Evolutionary conservation across 176 grass and related monocot genomes (phyloP), one percentile per base, ranked within the genome.

Genomic region (Raddia distichophylla): DNA sequence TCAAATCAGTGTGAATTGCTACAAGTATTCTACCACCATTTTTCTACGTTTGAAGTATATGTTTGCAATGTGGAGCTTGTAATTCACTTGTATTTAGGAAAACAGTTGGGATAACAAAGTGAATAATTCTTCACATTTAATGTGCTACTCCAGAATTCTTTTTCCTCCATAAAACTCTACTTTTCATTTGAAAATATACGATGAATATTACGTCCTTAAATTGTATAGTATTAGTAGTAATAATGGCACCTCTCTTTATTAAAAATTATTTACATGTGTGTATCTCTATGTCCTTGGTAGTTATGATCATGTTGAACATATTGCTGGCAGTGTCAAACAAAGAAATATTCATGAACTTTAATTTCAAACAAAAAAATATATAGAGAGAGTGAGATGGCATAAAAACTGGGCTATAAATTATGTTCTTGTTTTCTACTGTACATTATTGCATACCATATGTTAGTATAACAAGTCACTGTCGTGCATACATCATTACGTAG

Each of bases 231-330:
- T 58, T 32, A 32, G 10, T 20, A 9, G 57, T 27, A 19, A 43
- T 22, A n/a, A 19, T 73, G n/a, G 17, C 34, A 74, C 52, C 16
- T 20, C 52, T 42, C 17, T 19, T 73, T 73, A 19, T 17, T 57
- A 74, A 74, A 75, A 74, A 60, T 5, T 45, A 76, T 9, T 76
- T n/a, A 47, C 45, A 1, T 76, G n/a, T 7, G n/a, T n/a, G 9
- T 22, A 12, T 61, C 32, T 7, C 17, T 16, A 6, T 58, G 19
- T 58, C 18, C 18, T 58, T 2, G 19, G 18, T 18, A 58, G 1
- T 58, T 58, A 19, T 19, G 18, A 58, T 58, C 17, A 75, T 75
- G 18, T 46, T 47, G 16, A 76, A 46, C 47, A 51, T 22, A 60
- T 58, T 45, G 14, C 3, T 57, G 10, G 43, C 53, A 58, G 33